Conservation (phyloP, 1,139 yeast species). For the Citeromyces hawaiiensis region DNA sequence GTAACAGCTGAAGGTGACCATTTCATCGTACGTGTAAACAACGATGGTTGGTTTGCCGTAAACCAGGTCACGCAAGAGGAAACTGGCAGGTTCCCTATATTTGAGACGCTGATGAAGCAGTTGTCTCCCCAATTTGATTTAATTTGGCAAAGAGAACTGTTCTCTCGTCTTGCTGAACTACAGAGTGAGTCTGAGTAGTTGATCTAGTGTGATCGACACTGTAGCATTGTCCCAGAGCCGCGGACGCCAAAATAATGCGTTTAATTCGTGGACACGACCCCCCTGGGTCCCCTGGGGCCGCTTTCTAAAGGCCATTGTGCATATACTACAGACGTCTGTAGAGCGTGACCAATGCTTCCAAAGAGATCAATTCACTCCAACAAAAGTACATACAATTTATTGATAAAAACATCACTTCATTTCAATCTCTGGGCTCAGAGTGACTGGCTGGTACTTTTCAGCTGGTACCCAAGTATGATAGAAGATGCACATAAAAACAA, state of each 20-base stretch:
- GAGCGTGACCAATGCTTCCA: too few relatives aligned
- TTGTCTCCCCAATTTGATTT: constrained; percentile 8
- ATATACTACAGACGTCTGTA: too few relatives aligned
- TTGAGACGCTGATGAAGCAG: constrained; percentile 12
- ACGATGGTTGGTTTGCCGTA: constrained; percentile 13
- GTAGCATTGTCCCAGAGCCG: too few relatives aligned
- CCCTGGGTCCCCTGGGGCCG: too few relatives aligned
- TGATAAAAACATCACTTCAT: background rate
- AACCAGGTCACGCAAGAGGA: background rate
- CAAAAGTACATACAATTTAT: too few relatives aligned
- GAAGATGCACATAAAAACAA: background rate
- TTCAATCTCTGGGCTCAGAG: background rate
- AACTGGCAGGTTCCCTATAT: constrained; percentile 10
- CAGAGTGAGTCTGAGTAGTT: background rate
- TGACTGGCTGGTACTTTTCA: background rate
- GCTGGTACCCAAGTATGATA: background rate
- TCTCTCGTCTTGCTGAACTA: constrained; percentile 4
- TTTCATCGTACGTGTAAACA: constrained; percentile 7
- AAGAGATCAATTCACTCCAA: too few relatives aligned
- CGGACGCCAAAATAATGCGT: too few relatives aligned
- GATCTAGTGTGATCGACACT: too few relatives aligned
- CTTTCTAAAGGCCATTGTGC: too few relatives aligned
- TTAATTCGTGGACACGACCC: too few relatives aligned
- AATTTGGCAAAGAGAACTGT: constrained; percentile 9
- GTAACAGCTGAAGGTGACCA: constrained; percentile 1